A percentile compares a stretch with the other conserved stretches of the same genome.
These are phyloP conservation scores for Combretum micranthum DNA, from an alignment of 345 rosid species.

Conservation along the genomic window DNA sequence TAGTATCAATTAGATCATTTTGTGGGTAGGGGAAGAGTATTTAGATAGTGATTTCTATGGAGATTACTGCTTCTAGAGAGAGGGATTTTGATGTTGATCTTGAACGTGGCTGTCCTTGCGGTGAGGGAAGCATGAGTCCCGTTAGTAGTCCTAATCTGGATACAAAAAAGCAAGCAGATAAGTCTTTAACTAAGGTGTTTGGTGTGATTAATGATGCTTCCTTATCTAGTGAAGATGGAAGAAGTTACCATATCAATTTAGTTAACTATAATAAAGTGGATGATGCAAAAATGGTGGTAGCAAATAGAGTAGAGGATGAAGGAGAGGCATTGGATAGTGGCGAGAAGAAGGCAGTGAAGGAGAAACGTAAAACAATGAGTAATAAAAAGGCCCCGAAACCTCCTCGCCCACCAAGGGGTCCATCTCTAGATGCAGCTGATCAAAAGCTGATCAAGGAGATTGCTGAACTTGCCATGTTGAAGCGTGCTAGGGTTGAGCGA, in stretches of 20 bases:
- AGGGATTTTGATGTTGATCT: constrained; percentile 55
- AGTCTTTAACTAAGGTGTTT: constrained; percentile 17
- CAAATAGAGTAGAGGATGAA: constrained; percentile 25
- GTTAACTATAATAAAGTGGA: constrained; percentile 12
- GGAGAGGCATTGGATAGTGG: constrained; percentile 21
- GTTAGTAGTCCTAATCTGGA: constrained; percentile 13
- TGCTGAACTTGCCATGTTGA: constrained; percentile 72
- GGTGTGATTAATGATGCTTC: constrained; percentile 17
- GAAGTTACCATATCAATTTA: constrained; percentile 14
- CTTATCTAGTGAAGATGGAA: constrained; percentile 26
- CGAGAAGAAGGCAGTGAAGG: constrained; percentile 37
- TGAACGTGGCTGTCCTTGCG: constrained; percentile 46
- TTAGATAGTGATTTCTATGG: constrained; percentile 23
- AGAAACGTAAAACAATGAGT: constrained; percentile 46
- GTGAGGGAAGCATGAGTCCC: constrained; percentile 21
- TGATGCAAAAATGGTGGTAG: constrained; percentile 20
- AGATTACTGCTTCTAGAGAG: constrained; percentile 19
- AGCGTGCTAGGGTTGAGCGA: constrained; percentile 77
- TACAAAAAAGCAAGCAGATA: constrained; percentile 19
- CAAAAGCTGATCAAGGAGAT: constrained; percentile 76
- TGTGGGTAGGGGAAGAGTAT: constrained; percentile 11
- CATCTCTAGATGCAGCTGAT: constrained; percentile 76
- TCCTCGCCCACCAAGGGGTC: constrained; percentile 90
- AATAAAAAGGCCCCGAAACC: constrained; percentile 62
- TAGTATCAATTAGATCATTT: constrained; percentile 3